phyloP scores from a whole-genome alignment of 805 yeast species.

The Myxozyma lipomycoides region DNA sequence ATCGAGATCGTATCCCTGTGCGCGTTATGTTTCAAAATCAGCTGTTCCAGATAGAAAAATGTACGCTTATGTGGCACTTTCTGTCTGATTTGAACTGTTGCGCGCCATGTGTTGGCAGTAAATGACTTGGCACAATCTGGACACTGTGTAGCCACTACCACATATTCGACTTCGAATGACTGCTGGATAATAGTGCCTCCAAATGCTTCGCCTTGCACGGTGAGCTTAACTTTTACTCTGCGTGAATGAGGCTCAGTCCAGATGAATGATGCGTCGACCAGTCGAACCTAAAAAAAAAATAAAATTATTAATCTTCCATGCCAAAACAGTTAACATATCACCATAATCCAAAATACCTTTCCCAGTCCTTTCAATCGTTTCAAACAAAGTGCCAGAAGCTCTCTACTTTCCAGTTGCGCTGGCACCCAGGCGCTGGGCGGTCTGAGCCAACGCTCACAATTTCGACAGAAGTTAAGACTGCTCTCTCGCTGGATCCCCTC shows the following conservation, averaged over 20 bases:
- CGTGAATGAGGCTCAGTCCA: conserved; percentile 99
- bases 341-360: conserved; percentile 47
- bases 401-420: conserved; percentile 89
- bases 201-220: conserved; percentile 97
- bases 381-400: conserved; percentile 82
- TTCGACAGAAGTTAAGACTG: conserved; percentile 81
- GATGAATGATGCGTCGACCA: conserved; percentile 88
- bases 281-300: conserved; percentile 59
- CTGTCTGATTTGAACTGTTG: conserved; percentile 95
- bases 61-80: conserved; percentile 97
- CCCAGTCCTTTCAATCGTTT: conserved; percentile 82
- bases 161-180: conserved; percentile 87
- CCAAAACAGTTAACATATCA: not conserved
- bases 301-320: not conserved
- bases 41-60: conserved; percentile 89
- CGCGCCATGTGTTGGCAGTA: conserved; percentile 97
- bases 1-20: conserved; percentile 92
- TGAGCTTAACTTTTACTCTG: conserved; percentile 82
- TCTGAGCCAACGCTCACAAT: conserved; percentile 91
- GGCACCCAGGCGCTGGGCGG: conserved; percentile 93
- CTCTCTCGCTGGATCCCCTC: conserved; percentile 92
- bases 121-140: conserved; percentile 97
- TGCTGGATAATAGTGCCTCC: conserved; percentile 89
- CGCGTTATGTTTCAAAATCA: conserved; percentile 87
- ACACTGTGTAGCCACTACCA: conserved; percentile 94